Percentiles rank a stretch among this genome's conserved stretches.
These are phyloP conservation scores for Penicillium sp. DNA, from an alignment of 2,329 filamentous ascomycete species.

Conservation along the genomic window DNA sequence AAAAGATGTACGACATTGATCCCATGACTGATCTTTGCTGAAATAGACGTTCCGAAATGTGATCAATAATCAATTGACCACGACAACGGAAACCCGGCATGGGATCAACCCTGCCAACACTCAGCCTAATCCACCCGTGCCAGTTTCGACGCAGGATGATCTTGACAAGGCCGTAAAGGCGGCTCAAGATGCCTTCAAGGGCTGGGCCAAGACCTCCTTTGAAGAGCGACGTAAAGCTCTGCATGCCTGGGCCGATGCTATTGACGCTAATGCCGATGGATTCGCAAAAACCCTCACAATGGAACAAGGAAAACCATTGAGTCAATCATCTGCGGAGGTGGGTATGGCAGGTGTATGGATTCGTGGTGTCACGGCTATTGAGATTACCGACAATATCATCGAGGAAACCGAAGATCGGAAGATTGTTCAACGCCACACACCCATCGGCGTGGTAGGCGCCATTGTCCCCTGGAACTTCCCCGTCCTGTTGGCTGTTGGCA, in stretches of 20 bases:
- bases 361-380: constrained; percentile 23
- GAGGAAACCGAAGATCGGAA: constrained; percentile 46
- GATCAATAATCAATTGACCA: constrained; percentile 50
- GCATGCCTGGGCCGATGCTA: constrained; percentile 32
- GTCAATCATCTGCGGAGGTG: constrained; percentile 29
- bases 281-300: constrained; percentile 42
- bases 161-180: constrained; percentile 52
- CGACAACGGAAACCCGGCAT: constrained; percentile 47
- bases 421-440: constrained; percentile 37
- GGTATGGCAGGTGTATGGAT: constrained; percentile 25
- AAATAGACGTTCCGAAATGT: constrained; percentile 51
- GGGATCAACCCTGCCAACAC: constrained; percentile 53
- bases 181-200: constrained; percentile 48
- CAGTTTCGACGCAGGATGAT: constrained; percentile 49
- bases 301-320: constrained; percentile 44
- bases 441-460: constrained; percentile 47
- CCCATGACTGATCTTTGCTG: neutral
- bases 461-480: constrained; percentile 62
- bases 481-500: constrained; percentile 46
- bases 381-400: constrained; percentile 49
- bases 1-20: neutral
- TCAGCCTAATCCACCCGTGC: constrained; percentile 51
- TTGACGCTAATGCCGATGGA: constrained; percentile 37
- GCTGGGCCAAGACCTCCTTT: constrained; percentile 44
- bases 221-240: constrained; percentile 36